Conservation (phyloP, 305 asterid genomes). For the Plantago coronopus region DNA sequence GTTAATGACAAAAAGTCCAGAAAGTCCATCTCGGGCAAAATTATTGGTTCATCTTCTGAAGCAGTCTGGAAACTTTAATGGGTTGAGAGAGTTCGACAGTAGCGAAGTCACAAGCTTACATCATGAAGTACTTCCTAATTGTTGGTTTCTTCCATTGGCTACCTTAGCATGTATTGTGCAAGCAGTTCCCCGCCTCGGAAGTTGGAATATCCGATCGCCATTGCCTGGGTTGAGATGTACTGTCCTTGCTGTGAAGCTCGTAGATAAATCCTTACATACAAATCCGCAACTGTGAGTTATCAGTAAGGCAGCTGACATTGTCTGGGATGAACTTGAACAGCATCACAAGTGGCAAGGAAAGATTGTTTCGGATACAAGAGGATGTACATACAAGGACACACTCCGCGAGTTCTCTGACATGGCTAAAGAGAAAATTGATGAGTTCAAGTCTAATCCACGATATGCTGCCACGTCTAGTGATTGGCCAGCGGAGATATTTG, state of each 20-base stretch:
- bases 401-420: not conserved
- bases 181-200: constrained; percentile 4
- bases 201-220: not conserved
- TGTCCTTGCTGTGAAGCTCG: constrained; percentile 3
- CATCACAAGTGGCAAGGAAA: not conserved
- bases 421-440: too few species aligned
- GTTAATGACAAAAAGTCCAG: too few species aligned
- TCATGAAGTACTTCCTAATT: constrained; percentile 19
- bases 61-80: not conserved
- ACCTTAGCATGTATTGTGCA: constrained; percentile 20
- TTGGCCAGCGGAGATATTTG: too few species aligned
- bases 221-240: constrained; percentile 6
- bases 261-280: constrained; percentile 3
- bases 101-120: constrained; percentile 3
- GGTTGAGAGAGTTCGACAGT: constrained; percentile 13
- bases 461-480: not conserved
- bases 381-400: not conserved
- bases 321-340: not conserved
- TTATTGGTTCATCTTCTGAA: too few species aligned
- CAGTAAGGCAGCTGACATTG: constrained; percentile 21
- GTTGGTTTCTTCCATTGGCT: constrained; percentile 21
- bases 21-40: too few species aligned
- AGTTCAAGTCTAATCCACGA: not conserved
- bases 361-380: not conserved
- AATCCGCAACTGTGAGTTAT: constrained; percentile 8